Percentiles rank a stretch among this genome's conserved stretches.
Conservation (phyloP, 352 stramenopile species). For the Phytophthora pseudosyringae region DNA sequence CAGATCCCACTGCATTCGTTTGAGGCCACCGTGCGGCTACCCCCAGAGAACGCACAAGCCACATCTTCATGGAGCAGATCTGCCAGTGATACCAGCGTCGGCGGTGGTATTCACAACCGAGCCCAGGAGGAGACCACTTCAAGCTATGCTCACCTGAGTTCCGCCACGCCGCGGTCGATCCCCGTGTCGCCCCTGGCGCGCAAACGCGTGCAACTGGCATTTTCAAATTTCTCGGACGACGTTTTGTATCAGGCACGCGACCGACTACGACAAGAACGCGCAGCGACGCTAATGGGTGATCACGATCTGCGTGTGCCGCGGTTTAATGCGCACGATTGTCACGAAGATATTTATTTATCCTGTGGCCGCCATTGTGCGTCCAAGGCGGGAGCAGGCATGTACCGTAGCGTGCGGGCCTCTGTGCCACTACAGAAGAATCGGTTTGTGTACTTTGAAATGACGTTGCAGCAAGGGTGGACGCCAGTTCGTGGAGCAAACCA, state of each 20-base stretch:
- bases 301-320: slow-evolving; percentile 60
- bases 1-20: slow-evolving; percentile 86
- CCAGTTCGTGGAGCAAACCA: slow-evolving; percentile 30
- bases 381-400: slow-evolving; percentile 77
- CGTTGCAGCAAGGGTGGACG: slow-evolving; percentile 55
- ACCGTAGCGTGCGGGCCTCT: slow-evolving; percentile 76
- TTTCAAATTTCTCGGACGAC: slow-evolving; percentile 86
- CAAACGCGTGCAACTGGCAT: slow-evolving; percentile 76
- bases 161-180: slow-evolving; percentile 82
- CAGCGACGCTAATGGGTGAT: slow-evolving; percentile 72
- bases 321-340: slow-evolving; percentile 83
- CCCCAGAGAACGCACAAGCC: slow-evolving; percentile 38
- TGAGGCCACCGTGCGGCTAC: slow-evolving; percentile 82
- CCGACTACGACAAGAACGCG: slow-evolving; percentile 73
- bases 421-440: slow-evolving; percentile 68
- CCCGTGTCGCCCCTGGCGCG: slow-evolving; percentile 76
- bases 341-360: slow-evolving; percentile 88
- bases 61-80: slow-evolving; percentile 22
- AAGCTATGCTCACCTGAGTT: slow-evolving; percentile 52
- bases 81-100: slow-evolving; percentile 23
- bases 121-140: slow-evolving; percentile 43
- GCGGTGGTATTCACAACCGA: slow-evolving; percentile 22
- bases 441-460: slow-evolving; percentile 91
- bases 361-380: slow-evolving; percentile 84
- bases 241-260: slow-evolving; percentile 85